Evolutionary conservation across 1,139 yeast species (phyloP), one percentile per base, ranked within the genome.

Genomic region (Blastobotrys proliferans): DNA sequence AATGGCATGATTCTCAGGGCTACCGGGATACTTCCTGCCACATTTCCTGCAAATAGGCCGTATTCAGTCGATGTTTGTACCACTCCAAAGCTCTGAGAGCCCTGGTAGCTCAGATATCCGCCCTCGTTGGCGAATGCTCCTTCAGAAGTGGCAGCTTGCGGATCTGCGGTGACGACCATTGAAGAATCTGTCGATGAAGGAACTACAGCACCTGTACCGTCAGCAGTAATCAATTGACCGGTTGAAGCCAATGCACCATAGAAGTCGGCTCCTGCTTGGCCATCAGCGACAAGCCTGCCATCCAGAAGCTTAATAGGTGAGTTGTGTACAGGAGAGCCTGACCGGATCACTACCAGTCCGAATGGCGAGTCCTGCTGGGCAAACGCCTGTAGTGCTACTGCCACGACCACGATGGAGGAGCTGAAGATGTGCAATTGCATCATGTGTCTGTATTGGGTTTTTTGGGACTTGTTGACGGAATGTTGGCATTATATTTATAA

Each of bases 71-170:
- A 37, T 13, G 35, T 35, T 2, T 40, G 35, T 6, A 45, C 45
- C 16, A 47, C 56, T 28, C 45, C 45, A 33, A 51, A 52, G 2
- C 38, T 35, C n/a, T 48, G 35, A 26, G 40, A 40, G 11, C 47
- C 47, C 3, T 43, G 43, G 29, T 41, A 46, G 18, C 43, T 31
- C 40, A 52, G 35, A 35, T 43, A 46, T n/a, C 46, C 46, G 16
- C 36, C 38, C n/a, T 18, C 30, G 19, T 31, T 20, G 14, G 39
- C 16, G 26, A 42, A 39, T 5, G 28, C 26, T 2, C 29, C 38
- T 21, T 28, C 44, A 11, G n/a, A n/a, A n/a, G n/a, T n/a, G n/a
- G n/a, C n/a, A n/a, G n/a, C n/a, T n/a, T n/a, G n/a, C n/a, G 40
- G 31, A 8, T 30, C 24, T 5, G 32, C 3, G 16, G 32, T 11